A percentile compares a stretch with the other conserved stretches of the same genome.
Evolutionary conservation across 768 basidiomycete genomes (phyloP).

Genomic region (Coprinopsis marcescibilis): DNA sequence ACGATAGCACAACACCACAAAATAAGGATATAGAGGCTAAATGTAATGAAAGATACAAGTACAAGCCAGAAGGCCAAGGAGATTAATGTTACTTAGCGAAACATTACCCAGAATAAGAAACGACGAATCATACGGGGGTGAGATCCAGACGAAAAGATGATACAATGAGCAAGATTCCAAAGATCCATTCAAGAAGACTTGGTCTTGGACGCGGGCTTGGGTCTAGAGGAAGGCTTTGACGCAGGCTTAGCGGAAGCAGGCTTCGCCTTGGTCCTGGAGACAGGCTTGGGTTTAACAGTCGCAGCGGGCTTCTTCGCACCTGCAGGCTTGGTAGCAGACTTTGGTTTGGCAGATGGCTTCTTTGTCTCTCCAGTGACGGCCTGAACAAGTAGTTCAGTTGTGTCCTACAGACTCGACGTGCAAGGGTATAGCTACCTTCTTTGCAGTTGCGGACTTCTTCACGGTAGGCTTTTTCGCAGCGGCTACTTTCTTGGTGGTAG

Average conservation of each 20-base stretch:
- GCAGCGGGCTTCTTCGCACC: constrained; percentile 22
- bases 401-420: no score
- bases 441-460: constrained; percentile 11
- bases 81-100: not conserved
- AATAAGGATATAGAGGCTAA: not conserved
- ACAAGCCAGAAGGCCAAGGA: constrained; percentile 1
- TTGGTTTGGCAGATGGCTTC: constrained; percentile 25
- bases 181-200: constrained; percentile 45
- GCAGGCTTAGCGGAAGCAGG: constrained; percentile 19
- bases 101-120: not conserved
- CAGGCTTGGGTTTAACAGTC: constrained; percentile 25
- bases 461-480: constrained; percentile 15
- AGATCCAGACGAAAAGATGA: not conserved
- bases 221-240: constrained; percentile 23
- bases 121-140: not conserved
- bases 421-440: constrained; percentile 18
- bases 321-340: constrained; percentile 12
- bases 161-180: not conserved
- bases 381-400: constrained; percentile 17
- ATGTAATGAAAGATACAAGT: constrained; percentile 7
- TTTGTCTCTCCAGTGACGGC: constrained; percentile 34
- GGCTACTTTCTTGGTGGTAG: constrained; percentile 10
- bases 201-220: constrained; percentile 28
- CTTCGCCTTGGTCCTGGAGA: constrained; percentile 14
- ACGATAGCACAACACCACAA: not conserved